phyloP scores from a whole-genome alignment of 1,284 basidiomycete genomes.

The Microstroma glucosiphilum region DNA sequence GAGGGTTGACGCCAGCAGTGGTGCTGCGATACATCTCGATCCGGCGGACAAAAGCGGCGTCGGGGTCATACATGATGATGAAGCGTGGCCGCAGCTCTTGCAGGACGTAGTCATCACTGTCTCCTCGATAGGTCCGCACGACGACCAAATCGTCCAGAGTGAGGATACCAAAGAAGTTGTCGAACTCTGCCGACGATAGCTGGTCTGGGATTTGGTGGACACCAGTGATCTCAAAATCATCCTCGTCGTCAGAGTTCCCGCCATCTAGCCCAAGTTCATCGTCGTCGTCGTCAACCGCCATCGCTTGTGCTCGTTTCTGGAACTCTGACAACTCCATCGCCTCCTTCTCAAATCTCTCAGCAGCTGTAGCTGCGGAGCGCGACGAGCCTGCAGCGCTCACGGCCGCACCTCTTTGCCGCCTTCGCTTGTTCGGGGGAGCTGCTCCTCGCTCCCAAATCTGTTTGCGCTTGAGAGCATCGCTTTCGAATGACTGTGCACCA shows the following conservation, averaged over 20 bases:
- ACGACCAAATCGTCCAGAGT: slow-evolving; percentile 73
- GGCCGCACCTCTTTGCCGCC: slow-evolving; percentile 49
- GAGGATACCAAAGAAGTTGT: slow-evolving; percentile 75
- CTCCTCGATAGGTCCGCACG: slow-evolving; percentile 81
- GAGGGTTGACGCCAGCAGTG: slow-evolving; percentile 70
- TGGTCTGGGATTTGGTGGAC: slow-evolving; percentile 3
- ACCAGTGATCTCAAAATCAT: neutral
- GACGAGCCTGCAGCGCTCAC: slow-evolving; percentile 6
- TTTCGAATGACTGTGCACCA: neutral
- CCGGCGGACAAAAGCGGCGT: slow-evolving; percentile 81
- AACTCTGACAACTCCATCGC: slow-evolving; percentile 60
- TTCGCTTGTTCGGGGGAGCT: slow-evolving; percentile 49
- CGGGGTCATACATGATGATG: slow-evolving; percentile 85
- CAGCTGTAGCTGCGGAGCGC: slow-evolving; percentile 9
- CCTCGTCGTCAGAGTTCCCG: slow-evolving; percentile 4
- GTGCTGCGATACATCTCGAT: slow-evolving; percentile 84
- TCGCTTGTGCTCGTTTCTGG: slow-evolving; percentile 54
- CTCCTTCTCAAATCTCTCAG: slow-evolving; percentile 52
- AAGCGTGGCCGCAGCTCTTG: slow-evolving; percentile 84
- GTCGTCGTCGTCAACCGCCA: slow-evolving; percentile 19
- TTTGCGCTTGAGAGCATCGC: slow-evolving; percentile 41
- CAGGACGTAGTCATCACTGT: slow-evolving; percentile 81
- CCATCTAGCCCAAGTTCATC: slow-evolving; percentile 6
- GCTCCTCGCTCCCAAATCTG: slow-evolving; percentile 22
- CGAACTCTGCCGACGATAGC: slow-evolving; percentile 58